These are phyloP conservation scores for Hypoxylon trugodes DNA, from an alignment of 495 filamentous ascomycete genomes.

Conservation along the genomic window DNA sequence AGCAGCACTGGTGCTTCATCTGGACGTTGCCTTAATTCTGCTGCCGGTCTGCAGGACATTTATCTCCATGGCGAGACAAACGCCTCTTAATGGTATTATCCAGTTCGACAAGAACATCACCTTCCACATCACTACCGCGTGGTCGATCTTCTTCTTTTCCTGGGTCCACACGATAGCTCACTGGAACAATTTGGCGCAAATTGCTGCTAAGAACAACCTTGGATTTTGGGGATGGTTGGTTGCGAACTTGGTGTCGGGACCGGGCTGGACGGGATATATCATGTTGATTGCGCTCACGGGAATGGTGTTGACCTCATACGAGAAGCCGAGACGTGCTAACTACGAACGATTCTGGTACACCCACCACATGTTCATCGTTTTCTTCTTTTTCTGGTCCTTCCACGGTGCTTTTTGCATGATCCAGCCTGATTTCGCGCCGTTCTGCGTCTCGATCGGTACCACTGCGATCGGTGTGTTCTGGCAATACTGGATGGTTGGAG, in stretches of 20 bases:
- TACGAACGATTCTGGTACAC: conserved; percentile 85
- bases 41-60: conserved; percentile 82
- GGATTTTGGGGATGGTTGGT: conserved; percentile 75
- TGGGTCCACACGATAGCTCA: conserved; percentile 83
- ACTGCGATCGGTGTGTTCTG: conserved; percentile 77
- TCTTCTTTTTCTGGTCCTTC: conserved; percentile 84
- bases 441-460: conserved; percentile 67
- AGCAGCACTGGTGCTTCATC: conserved; percentile 74
- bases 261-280: conserved; percentile 81
- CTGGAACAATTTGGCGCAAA: conserved; percentile 81
- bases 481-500: conserved; percentile 82
- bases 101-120: conserved; percentile 85
- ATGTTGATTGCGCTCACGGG: conserved; percentile 75
- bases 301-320: conserved; percentile 74
- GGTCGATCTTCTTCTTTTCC: conserved; percentile 83
- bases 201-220: conserved; percentile 73
- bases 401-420: conserved; percentile 86
- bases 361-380: conserved; percentile 79
- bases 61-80: conserved; percentile 77
- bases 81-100: conserved; percentile 78
- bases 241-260: conserved; percentile 75
- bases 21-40: conserved; percentile 78
- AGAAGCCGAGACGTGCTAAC: conserved; percentile 72
- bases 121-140: conserved; percentile 81
- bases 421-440: conserved; percentile 75